These are phyloP conservation scores for Aspergillus sclerotialis DNA, from an alignment of 2,329 filamentous ascomycete genomes.

Conservation along the genomic window DNA sequence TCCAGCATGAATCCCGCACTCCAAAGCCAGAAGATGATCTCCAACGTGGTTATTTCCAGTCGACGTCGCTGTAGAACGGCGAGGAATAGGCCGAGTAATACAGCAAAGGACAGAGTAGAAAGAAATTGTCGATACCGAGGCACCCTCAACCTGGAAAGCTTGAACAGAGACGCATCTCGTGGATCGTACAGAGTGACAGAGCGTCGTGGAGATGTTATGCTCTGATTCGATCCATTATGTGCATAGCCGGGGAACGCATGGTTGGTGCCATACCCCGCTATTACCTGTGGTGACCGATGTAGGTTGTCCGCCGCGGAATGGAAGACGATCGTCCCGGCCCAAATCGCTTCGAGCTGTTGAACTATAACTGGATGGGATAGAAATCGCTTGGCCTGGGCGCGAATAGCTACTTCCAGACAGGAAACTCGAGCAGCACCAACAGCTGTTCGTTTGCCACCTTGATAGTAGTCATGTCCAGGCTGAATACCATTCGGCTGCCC, in stretches of 20 bases:
- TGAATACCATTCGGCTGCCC: conserved; percentile 45
- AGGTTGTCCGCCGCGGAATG: conserved; percentile 81
- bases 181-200: conserved; percentile 87
- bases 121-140: conserved; percentile 87
- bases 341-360: conserved; percentile 93
- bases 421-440: conserved; percentile 68
- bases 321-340: conserved; percentile 92
- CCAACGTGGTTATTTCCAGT: conserved; percentile 71
- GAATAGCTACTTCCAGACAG: conserved; percentile 85
- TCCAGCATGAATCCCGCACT: conserved; percentile 95
- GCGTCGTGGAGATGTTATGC: conserved; percentile 42
- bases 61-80: conserved; percentile 72
- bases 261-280: conserved; percentile 17
- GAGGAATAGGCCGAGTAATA: conserved; percentile 77
- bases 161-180: conserved; percentile 81
- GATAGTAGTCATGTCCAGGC: not conserved
- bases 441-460: conserved; percentile 24
- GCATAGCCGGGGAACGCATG: conserved; percentile 5
- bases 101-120: conserved; percentile 77
- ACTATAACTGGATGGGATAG: conserved; percentile 86
- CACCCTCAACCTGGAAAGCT: conserved; percentile 81
- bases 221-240: conserved; percentile 13
- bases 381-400: conserved; percentile 86
- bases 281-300: conserved; percentile 53
- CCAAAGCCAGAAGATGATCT: conserved; percentile 96